These are phyloP conservation scores for Paecilomyces sp. DNA, from an alignment of 2,329 filamentous ascomycete genomes.

Conservation along the genomic window DNA sequence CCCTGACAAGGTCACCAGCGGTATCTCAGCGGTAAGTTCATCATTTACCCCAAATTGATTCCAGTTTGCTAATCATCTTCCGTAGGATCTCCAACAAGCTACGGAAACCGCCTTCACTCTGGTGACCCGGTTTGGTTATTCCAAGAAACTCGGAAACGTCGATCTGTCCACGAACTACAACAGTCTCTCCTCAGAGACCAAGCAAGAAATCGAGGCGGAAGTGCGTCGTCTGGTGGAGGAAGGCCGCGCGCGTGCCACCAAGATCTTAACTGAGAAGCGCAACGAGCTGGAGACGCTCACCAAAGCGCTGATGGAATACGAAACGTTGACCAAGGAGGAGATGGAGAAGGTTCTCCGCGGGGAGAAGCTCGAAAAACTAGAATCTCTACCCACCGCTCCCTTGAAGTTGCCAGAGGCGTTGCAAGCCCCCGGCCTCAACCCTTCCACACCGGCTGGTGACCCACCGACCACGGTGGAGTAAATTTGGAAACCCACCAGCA, in stretches of 20 bases:
- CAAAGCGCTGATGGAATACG: constrained; percentile 85
- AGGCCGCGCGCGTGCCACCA: constrained; percentile 64
- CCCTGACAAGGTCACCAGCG: constrained; percentile 82
- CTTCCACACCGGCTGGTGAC: constrained; percentile 14
- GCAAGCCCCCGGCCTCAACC: constrained; percentile 21
- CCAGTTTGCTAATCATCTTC: background rate
- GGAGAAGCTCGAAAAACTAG: constrained; percentile 67
- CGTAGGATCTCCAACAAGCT: constrained; percentile 71
- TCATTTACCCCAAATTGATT: background rate
- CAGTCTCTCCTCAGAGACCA: constrained; percentile 75
- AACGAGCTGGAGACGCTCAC: constrained; percentile 83
- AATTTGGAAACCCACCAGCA: background rate
- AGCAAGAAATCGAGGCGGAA: constrained; percentile 78
- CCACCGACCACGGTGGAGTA: constrained; percentile 17
- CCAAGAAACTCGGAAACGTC: constrained; percentile 76
- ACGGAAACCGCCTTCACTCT: constrained; percentile 79
- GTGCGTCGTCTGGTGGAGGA: constrained; percentile 80
- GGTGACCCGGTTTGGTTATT: constrained; percentile 88
- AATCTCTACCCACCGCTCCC: constrained; percentile 45
- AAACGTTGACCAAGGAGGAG: constrained; percentile 82
- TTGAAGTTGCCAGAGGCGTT: constrained; percentile 60
- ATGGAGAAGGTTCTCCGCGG: constrained; percentile 85
- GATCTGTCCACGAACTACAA: constrained; percentile 78
- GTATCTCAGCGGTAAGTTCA: constrained; percentile 63
- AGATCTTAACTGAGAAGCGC: constrained; percentile 65